Base-by-base conservation (phyloP, 352 stramenopile species). In the Phytophthora idaei region DNA sequence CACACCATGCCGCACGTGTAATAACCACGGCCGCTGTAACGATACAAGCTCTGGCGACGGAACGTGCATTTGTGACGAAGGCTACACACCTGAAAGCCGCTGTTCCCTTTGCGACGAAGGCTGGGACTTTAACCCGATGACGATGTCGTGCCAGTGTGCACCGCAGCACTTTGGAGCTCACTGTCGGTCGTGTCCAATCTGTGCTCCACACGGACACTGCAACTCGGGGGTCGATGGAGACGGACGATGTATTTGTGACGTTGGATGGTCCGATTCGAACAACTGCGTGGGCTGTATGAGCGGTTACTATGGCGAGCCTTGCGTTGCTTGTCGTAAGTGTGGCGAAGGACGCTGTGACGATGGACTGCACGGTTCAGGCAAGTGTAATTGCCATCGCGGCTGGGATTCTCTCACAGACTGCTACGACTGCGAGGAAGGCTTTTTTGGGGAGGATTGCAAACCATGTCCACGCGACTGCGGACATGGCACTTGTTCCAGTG, bases 241-340 rank as follows among this genome's bases (percentile, higher is more conserved):
- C 28, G 89, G 89, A 1, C 78, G 84, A 2, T 97, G 89, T 51
- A 93, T 94, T 32, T 97, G 89, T 61, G 83, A 94, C 32, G 63
- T 88, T 25, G 89, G 88, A 9, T 97, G 87, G 86, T 93, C 87
- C 11, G 81, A 93, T 57, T 97, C 88, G 11, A 94, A 93, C 72
- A 94, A 94, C 51, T 97, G 89, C 56, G 89, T 95, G 42, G 86
- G 87, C 7, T 97, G 89, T 56, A 94, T 94, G 85, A 76, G 71
- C 36, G 83, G 87, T 14, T 97, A 95, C 60, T 97, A 80, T 55
- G 75, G 89, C 7, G 74, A 88, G 48, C 86, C 77, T 32, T 97
- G 89, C 55, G 60, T 83, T 2, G 7, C 74, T 8, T 97, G 89
- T 60, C 85, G 85, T 8, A 88, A 90, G 25, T 97, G 89, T 49